Percentiles rank a stretch among this genome's conserved stretches.
These are phyloP conservation scores for Berkeleyomyces rouxiae DNA, from an alignment of 2,329 filamentous ascomycete genomes.

Conservation along the genomic window DNA sequence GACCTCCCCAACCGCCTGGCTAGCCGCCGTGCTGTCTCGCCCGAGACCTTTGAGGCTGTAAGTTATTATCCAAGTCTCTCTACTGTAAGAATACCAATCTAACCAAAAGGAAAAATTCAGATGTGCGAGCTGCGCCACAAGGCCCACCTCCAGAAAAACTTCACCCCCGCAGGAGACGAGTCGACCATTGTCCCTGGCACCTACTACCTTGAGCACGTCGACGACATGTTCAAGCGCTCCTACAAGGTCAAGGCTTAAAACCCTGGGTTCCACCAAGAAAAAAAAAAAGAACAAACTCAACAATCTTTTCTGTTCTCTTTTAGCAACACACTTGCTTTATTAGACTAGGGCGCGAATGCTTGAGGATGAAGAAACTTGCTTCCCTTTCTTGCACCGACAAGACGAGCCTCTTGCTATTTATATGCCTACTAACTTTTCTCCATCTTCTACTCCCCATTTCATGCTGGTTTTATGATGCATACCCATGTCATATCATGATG, in stretches of 20 bases:
- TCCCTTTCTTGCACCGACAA: neutral
- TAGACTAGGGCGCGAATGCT: neutral
- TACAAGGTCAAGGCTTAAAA: conserved; percentile 58
- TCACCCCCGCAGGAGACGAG: conserved; percentile 48
- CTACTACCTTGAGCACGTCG: conserved; percentile 67
- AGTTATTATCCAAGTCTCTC: conserved; percentile 20
- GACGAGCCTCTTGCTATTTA: neutral
- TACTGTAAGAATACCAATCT: neutral
- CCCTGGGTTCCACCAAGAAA: conserved; percentile 4
- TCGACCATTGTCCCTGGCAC: conserved; percentile 50
- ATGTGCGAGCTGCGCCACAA: conserved; percentile 70
- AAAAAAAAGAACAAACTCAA: neutral
- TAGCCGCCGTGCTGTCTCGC: conserved; percentile 47
- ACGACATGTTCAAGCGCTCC: conserved; percentile 72
- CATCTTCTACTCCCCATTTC: neutral
- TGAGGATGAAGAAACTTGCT: neutral
- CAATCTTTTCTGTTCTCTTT: neutral
- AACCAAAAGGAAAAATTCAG: conserved; percentile 22
- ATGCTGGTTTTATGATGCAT: conserved; percentile 1
- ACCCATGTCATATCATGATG: neutral
- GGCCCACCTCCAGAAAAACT: conserved; percentile 69
- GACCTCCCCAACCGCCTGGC: conserved; percentile 54
- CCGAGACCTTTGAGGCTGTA: conserved; percentile 59
- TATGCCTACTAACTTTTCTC: neutral
- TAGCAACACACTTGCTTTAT: neutral